phyloP scores from a whole-genome alignment of 2,329 filamentous ascomycete genomes.

The Botrytis galanthina region DNA sequence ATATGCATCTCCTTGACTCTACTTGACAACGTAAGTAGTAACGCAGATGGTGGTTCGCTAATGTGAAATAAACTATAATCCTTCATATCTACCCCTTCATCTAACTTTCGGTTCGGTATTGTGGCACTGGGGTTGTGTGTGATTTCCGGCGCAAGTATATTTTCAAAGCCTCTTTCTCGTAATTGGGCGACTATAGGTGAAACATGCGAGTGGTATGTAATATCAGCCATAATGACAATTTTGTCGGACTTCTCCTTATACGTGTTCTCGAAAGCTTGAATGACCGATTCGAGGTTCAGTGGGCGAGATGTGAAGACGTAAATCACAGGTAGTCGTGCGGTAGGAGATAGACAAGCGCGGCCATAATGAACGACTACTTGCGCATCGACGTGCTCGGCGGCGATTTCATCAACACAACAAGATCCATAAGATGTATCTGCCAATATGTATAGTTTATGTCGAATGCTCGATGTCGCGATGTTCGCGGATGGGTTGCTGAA shows the following conservation, averaged over 20 bases:
- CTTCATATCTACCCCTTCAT: conserved; percentile 42
- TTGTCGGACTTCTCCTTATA: conserved; percentile 60
- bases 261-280: conserved; percentile 60
- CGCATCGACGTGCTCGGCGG: conserved; percentile 87
- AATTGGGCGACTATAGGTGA: conserved; percentile 55
- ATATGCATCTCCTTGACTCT: conserved; percentile 78
- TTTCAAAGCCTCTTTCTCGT: conserved; percentile 61
- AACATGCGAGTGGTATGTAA: conserved; percentile 80
- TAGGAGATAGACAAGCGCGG: conserved; percentile 86
- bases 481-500: conserved; percentile 25
- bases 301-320: conserved; percentile 81
- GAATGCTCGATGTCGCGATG: neutral
- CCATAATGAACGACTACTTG: conserved; percentile 95
- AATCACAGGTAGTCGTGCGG: conserved; percentile 79
- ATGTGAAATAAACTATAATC: conserved; percentile 73
- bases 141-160: conserved; percentile 68
- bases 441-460: conserved; percentile 67
- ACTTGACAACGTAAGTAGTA: conserved; percentile 83
- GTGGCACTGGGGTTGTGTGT: conserved; percentile 74
- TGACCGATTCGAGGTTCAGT: conserved; percentile 60
- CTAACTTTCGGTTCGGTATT: conserved; percentile 74
- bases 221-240: conserved; percentile 81
- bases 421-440: conserved; percentile 96
- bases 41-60: conserved; percentile 77
- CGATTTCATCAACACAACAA: conserved; percentile 96